Conservation (phyloP, 2,329 filamentous ascomycete species). For the Colletotrichum sp. region DNA sequence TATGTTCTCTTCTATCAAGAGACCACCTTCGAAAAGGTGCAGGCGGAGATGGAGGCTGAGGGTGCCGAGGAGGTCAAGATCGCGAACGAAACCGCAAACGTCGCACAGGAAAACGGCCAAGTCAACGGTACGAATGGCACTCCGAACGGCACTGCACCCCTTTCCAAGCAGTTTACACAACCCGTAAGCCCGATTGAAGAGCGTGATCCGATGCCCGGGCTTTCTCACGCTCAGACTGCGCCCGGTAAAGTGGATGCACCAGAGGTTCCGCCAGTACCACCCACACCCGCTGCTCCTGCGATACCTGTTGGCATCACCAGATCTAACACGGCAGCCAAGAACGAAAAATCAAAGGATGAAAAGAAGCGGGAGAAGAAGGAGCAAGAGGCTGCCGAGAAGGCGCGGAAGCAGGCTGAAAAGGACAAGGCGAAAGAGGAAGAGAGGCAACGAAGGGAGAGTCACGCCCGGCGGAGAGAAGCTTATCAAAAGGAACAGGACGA, state of each 20-base stretch:
- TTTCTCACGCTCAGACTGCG: conserved; percentile 72
- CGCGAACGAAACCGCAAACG: conserved; percentile 60
- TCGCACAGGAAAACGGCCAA: conserved; percentile 54
- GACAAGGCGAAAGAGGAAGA: conserved; percentile 49
- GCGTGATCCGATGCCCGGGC: conserved; percentile 57
- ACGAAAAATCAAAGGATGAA: conserved; percentile 60
- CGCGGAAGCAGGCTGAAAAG: conserved; percentile 49
- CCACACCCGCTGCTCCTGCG: conserved; percentile 31
- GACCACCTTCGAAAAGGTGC: conserved; percentile 71
- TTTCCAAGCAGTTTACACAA: conserved; percentile 57
- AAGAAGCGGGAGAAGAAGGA: conserved; percentile 75
- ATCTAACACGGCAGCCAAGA: conserved; percentile 23
- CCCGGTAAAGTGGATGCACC: conserved; percentile 43
- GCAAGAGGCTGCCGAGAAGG: conserved; percentile 58
- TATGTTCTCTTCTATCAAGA: conserved; percentile 99
- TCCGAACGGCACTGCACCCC: conserved; percentile 46
- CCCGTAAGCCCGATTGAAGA: conserved; percentile 51
- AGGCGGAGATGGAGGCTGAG: conserved; percentile 84
- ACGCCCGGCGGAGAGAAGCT: conserved; percentile 37
- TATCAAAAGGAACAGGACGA: conserved; percentile 65
- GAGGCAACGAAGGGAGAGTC: conserved; percentile 43
- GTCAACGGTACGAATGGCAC: background rate
- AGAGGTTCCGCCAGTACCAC: conserved; percentile 32
- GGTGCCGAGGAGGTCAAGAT: conserved; percentile 67
- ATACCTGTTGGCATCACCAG: conserved; percentile 26